Conservation (phyloP, 78 protist species). For the Diacronema lutheri region DNA sequence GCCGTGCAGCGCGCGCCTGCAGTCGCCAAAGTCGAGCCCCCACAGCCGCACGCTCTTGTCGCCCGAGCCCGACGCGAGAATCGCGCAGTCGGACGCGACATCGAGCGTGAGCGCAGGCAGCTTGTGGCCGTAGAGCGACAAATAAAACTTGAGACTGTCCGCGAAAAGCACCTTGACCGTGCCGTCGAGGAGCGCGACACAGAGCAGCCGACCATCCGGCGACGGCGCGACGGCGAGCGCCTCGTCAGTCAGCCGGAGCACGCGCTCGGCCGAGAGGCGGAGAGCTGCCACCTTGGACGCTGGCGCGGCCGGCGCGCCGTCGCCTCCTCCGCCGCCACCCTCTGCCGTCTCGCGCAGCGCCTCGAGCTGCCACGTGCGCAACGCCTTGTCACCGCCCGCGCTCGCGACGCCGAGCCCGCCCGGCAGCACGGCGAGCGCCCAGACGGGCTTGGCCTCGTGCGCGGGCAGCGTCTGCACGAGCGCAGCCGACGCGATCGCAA, state of each 20-base stretch:
- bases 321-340: no score
- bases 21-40: slow-evolving; percentile 96
- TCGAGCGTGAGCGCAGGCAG: slow-evolving; percentile 88
- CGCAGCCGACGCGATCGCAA: no score
- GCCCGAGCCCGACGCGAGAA: slow-evolving; percentile 86
- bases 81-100: slow-evolving; percentile 63
- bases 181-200: slow-evolving; percentile 82
- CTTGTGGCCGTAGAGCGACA: slow-evolving; percentile 95
- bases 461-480: slow-evolving; percentile 59
- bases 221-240: slow-evolving; percentile 58
- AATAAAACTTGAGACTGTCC: slow-evolving; percentile 83
- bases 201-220: slow-evolving; percentile 36
- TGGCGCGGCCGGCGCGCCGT: no score
- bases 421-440: slow-evolving; percentile 50
- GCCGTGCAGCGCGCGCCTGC: slow-evolving; percentile 56
- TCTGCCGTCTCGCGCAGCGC: no score
- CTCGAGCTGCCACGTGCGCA: neutral
- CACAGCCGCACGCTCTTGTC: slow-evolving; percentile 93
- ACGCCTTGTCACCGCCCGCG: slow-evolving; percentile 79
- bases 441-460: slow-evolving; percentile 68
- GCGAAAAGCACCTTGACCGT: slow-evolving; percentile 81
- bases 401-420: slow-evolving; percentile 67
- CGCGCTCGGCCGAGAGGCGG: slow-evolving; percentile 41
- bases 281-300: slow-evolving; percentile 15
- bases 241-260: slow-evolving; percentile 74